Evolutionary conservation across 2,329 filamentous ascomycete genomes (phyloP).

Genomic region (Coniochaeta sp.): DNA sequence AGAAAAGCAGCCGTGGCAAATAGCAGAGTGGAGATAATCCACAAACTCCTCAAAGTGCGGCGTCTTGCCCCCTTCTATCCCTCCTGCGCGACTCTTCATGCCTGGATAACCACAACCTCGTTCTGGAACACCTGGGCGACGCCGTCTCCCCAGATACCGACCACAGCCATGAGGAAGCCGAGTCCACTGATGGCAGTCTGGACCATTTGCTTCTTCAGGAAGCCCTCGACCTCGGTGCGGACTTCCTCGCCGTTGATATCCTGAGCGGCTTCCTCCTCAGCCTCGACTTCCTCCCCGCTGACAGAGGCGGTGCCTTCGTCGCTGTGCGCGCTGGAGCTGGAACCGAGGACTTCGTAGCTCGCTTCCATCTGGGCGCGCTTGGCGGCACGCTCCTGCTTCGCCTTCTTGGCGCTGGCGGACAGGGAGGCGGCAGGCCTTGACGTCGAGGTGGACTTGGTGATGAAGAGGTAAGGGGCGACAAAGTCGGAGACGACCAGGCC

Average conservation of each 20-base stretch:
- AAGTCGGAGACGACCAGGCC: constrained; percentile 43
- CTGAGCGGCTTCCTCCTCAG: constrained; percentile 32
- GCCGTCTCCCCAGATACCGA: constrained; percentile 62
- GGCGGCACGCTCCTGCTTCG: constrained; percentile 12
- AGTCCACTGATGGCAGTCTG: constrained; percentile 46
- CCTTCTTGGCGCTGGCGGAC: constrained; percentile 12
- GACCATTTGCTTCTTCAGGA: constrained; percentile 45
- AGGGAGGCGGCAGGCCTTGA: constrained; percentile 8
- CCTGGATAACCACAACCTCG: background rate
- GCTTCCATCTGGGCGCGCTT: constrained; percentile 50
- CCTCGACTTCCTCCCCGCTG: constrained; percentile 40
- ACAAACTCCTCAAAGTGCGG: background rate
- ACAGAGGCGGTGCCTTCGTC: constrained; percentile 21
- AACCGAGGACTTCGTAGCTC: constrained; percentile 60
- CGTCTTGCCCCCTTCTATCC: background rate
- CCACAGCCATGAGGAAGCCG: constrained; percentile 53
- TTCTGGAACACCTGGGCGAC: constrained; percentile 13
- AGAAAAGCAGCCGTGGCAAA: background rate
- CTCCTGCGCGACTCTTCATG: background rate
- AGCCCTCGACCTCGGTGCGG: constrained; percentile 45
- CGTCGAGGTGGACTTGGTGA: constrained; percentile 6
- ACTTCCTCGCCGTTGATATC: constrained; percentile 57
- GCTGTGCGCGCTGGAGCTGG: constrained; percentile 15
- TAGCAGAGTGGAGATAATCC: background rate
- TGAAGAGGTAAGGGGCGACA: constrained; percentile 36